Evolutionary conservation across 129 eudicot genomes (phyloP).

Genomic region (Helichrysum umbraculigerum): DNA sequence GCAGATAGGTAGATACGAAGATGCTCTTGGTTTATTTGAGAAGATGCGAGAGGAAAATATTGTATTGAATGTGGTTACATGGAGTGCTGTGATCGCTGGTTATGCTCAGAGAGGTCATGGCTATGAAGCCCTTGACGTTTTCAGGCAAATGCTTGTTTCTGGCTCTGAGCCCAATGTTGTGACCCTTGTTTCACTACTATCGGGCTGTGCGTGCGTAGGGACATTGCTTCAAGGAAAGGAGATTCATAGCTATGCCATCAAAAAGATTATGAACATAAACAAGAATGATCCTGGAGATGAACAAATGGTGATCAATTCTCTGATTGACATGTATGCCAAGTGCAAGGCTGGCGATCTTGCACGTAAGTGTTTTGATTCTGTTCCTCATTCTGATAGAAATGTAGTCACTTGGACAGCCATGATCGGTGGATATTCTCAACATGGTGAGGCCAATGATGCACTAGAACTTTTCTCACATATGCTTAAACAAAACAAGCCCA

Average conservation of each 20-base stretch:
- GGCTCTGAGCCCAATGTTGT: constrained; percentile 69
- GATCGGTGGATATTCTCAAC: constrained; percentile 69
- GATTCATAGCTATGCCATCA: constrained; percentile 58
- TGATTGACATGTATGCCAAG: constrained; percentile 88
- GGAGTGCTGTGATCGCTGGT: constrained; percentile 86
- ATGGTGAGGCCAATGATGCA: constrained; percentile 70
- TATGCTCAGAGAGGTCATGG: constrained; percentile 81
- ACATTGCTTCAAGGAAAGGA: constrained; percentile 68
- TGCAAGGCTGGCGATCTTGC: constrained; percentile 54
- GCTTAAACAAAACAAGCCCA: constrained; percentile 36
- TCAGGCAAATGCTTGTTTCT: constrained; percentile 58
- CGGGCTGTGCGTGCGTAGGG: constrained; percentile 69
- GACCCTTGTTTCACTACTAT: constrained; percentile 67
- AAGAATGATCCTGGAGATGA: constrained; percentile 51
- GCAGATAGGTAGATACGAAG: constrained; percentile 61
- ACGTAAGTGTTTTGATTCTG: constrained; percentile 49
- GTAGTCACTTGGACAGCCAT: constrained; percentile 90
- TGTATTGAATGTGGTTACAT: constrained; percentile 70
- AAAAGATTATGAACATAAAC: constrained; percentile 44
- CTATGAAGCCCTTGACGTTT: constrained; percentile 60
- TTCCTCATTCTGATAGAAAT: constrained; percentile 41
- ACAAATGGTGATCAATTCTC: constrained; percentile 72
- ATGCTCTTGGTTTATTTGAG: constrained; percentile 66
- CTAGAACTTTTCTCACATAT: constrained; percentile 53
- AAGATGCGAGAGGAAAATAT: constrained; percentile 53